Conservation (phyloP, 495 filamentous ascomycete species). For the Amorphotheca resinae region DNA sequence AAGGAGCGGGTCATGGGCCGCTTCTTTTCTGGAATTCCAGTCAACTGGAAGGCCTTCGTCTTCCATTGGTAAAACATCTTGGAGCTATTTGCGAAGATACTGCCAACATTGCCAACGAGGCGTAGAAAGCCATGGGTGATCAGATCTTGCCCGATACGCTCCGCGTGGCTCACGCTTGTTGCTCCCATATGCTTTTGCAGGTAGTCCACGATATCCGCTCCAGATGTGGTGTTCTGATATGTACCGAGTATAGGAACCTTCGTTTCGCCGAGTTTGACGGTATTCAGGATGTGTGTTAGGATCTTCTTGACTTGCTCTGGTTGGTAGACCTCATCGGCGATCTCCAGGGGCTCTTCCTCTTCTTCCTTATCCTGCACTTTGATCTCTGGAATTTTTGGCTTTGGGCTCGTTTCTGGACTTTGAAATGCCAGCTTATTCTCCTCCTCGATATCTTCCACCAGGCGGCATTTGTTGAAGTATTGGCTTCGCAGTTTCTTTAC, state of each 20-base stretch:
- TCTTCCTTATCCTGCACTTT: conserved; percentile 36
- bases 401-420: conserved; percentile 47
- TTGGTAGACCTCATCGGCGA: conserved; percentile 76
- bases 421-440: conserved; percentile 98
- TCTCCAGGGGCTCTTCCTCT: conserved; percentile 62
- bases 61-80: conserved; percentile 97
- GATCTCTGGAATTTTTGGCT: conserved; percentile 42
- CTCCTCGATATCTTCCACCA: conserved; percentile 92
- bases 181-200: conserved; percentile 79
- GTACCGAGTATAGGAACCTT: conserved; percentile 93
- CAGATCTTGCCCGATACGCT: conserved; percentile 88
- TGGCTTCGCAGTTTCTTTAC: conserved; percentile 86
- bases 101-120: conserved; percentile 87
- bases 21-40: conserved; percentile 82
- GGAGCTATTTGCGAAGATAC: conserved; percentile 90
- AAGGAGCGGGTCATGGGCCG: conserved; percentile 54
- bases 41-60: conserved; percentile 74
- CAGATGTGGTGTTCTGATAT: conserved; percentile 83
- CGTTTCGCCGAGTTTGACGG: conserved; percentile 72
- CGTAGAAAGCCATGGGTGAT: conserved; percentile 77
- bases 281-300: conserved; percentile 72
- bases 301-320: conserved; percentile 85
- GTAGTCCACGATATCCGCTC: conserved; percentile 89
- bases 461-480: conserved; percentile 97
- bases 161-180: conserved; percentile 73